Percentiles rank a stretch among this genome's conserved stretches.
Evolutionary conservation across 2,329 filamentous ascomycete genomes (phyloP).

Genomic region (Mollisia scopiformis): DNA sequence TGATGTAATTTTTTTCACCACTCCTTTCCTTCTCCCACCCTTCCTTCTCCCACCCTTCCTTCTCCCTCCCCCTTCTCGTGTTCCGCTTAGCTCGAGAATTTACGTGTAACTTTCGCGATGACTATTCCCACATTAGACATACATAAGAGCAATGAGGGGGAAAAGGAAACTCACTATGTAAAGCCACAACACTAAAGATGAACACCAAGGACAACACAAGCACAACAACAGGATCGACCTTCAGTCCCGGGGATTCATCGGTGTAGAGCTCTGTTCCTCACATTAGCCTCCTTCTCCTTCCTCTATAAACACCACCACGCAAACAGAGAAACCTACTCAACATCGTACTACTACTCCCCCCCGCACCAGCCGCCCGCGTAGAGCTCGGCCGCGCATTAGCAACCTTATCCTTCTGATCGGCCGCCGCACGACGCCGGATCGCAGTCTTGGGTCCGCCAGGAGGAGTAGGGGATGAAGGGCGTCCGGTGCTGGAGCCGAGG

Average conservation of each 20-base stretch:
- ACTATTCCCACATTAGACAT: conserved; percentile 53
- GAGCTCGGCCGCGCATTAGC: conserved; percentile 92
- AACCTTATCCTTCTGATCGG: conserved; percentile 96
- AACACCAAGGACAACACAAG: conserved; percentile 95
- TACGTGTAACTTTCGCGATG: conserved; percentile 92
- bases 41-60: background rate
- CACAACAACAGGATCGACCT: conserved; percentile 97
- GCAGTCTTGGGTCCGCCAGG: conserved; percentile 94
- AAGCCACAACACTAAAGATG: conserved; percentile 96
- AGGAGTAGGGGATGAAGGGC: conserved; percentile 83
- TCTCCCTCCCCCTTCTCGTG: background rate
- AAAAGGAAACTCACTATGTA: conserved; percentile 75
- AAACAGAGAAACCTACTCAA: conserved; percentile 66
- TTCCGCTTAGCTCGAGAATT: conserved; percentile 62
- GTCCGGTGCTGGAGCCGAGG: conserved; percentile 66
- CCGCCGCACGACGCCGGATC: conserved; percentile 91
- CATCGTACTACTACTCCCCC: conserved; percentile 97
- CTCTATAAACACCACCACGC: background rate
- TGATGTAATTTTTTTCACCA: conserved; percentile 13
- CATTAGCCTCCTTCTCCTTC: background rate
- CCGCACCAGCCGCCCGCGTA: conserved; percentile 90
- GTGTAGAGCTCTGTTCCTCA: conserved; percentile 79
- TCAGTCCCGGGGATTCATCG: conserved; percentile 94
- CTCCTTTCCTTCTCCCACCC: too few species aligned
- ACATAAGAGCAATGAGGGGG: background rate